phyloP scores from a whole-genome alignment of 768 basidiomycete genomes.

The Neoboletus magnificus region DNA sequence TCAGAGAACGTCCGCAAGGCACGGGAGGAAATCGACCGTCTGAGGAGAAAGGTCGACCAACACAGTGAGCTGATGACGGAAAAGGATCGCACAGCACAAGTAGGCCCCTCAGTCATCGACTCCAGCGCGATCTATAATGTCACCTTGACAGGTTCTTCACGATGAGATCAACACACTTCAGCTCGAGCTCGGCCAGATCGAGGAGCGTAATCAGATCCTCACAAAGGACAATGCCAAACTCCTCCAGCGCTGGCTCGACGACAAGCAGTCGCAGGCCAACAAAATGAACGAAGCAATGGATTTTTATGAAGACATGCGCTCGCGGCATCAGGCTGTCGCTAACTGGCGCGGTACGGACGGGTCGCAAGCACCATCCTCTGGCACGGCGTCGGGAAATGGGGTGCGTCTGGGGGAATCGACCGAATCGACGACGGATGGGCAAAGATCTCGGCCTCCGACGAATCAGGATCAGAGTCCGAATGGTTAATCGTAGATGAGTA shows the following conservation, averaged over 20 bases:
- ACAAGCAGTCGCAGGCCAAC: slow-evolving; percentile 89
- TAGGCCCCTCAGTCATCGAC: slow-evolving; percentile 27
- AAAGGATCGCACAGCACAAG: slow-evolving; percentile 88
- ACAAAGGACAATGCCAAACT: slow-evolving; percentile 93
- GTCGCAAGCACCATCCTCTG: slow-evolving; percentile 35
- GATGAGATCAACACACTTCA: slow-evolving; percentile 93
- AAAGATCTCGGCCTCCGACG: slow-evolving; percentile 64
- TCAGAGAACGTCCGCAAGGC: slow-evolving; percentile 75
- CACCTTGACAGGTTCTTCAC: slow-evolving; percentile 67
- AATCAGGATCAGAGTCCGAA: slow-evolving; percentile 84
- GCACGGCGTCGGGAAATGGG: slow-evolving; percentile 41
- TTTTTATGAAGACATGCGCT: slow-evolving; percentile 85
- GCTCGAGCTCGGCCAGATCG: slow-evolving; percentile 86
- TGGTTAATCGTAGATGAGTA: slow-evolving; percentile 72
- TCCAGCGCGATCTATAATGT: neutral
- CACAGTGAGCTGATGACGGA: slow-evolving; percentile 83
- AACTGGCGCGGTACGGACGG: slow-evolving; percentile 50
- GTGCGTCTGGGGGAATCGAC: slow-evolving; percentile 40
- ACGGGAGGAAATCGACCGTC: slow-evolving; percentile 66
- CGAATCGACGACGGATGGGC: slow-evolving; percentile 61
- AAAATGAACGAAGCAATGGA: slow-evolving; percentile 93
- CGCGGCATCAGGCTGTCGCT: slow-evolving; percentile 59
- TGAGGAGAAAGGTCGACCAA: slow-evolving; percentile 77
- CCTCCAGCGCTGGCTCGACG: slow-evolving; percentile 94
- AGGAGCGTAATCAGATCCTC: slow-evolving; percentile 82